Percentiles rank a stretch among this genome's conserved stretches.
Evolutionary conservation across 1,139 yeast species (phyloP).

Genomic region (Candida sp.): DNA sequence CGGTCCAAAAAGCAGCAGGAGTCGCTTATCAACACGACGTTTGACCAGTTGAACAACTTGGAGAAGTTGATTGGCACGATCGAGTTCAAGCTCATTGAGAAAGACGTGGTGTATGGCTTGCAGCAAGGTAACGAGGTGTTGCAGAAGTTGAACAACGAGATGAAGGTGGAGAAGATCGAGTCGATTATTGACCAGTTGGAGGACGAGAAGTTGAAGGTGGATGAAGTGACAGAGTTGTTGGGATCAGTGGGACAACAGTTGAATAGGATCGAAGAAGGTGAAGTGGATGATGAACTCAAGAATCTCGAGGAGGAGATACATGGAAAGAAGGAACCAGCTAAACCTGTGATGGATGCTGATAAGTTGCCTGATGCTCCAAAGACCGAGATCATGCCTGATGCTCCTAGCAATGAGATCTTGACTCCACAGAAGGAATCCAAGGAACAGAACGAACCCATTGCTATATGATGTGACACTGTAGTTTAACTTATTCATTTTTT

Average conservation of each 20-base stretch:
- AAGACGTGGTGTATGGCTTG: slow-evolving; percentile 81
- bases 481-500: background rate
- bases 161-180: slow-evolving; percentile 82
- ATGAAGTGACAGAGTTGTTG: slow-evolving; percentile 58
- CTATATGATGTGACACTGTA: slow-evolving; percentile 9
- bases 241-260: slow-evolving; percentile 42
- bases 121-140: slow-evolving; percentile 81
- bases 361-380: slow-evolving; percentile 24
- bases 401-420: slow-evolving; percentile 10
- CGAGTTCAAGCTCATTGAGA: slow-evolving; percentile 88
- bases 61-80: slow-evolving; percentile 77
- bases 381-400: slow-evolving; percentile 23
- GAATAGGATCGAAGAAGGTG: slow-evolving; percentile 62
- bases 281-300: slow-evolving; percentile 68
- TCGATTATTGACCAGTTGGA: slow-evolving; percentile 82
- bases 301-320: slow-evolving; percentile 48
- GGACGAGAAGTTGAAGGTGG: slow-evolving; percentile 81
- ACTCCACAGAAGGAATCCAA: slow-evolving; percentile 9
- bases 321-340: slow-evolving; percentile 22
- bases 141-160: slow-evolving; percentile 74
- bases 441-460: slow-evolving; percentile 21
- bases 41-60: slow-evolving; percentile 75
- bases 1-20: slow-evolving; percentile 85
- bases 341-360: slow-evolving; percentile 5
- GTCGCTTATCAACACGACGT: slow-evolving; percentile 67